Percentiles rank a stretch among this genome's conserved stretches.
Conservation (phyloP, 306 rosid species). For the Vigna hirtella region DNA sequence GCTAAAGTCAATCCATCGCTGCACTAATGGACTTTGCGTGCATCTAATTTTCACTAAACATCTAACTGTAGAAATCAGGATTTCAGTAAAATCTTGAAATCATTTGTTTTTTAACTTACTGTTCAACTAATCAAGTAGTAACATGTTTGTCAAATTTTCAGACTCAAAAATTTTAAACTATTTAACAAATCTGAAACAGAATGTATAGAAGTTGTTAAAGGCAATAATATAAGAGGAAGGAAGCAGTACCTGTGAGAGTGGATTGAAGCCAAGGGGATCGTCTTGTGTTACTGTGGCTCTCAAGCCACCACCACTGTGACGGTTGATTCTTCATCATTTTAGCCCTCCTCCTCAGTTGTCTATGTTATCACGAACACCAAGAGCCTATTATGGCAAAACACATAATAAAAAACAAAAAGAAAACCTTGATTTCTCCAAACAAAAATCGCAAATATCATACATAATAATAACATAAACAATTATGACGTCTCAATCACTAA, state of each 20-base stretch:
- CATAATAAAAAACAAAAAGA: conserved; percentile 6
- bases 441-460: not conserved
- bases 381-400: conserved; percentile 21
- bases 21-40: not conserved
- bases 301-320: conserved; percentile 85
- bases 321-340: conserved; percentile 55
- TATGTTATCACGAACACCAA: conserved; percentile 36
- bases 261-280: conserved; percentile 86
- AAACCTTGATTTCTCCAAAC: conserved; percentile 35
- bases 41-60: not conserved
- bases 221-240: conserved; percentile 13
- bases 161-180: not conserved
- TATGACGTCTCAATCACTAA: conserved; percentile 14
- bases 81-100: not conserved
- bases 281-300: conserved; percentile 52
- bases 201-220: not conserved
- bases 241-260: conserved; percentile 66
- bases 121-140: not conserved
- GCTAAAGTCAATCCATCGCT: not conserved
- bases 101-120: not conserved
- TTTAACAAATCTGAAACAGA: not conserved
- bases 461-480: conserved; percentile 2
- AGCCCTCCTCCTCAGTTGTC: conserved; percentile 37
- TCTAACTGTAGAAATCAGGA: not conserved
- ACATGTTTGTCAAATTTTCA: not conserved